Percentiles rank a stretch among this genome's conserved stretches.
phyloP scores from a whole-genome alignment of 345 rosid genomes.

The Pistacia atlantica region DNA sequence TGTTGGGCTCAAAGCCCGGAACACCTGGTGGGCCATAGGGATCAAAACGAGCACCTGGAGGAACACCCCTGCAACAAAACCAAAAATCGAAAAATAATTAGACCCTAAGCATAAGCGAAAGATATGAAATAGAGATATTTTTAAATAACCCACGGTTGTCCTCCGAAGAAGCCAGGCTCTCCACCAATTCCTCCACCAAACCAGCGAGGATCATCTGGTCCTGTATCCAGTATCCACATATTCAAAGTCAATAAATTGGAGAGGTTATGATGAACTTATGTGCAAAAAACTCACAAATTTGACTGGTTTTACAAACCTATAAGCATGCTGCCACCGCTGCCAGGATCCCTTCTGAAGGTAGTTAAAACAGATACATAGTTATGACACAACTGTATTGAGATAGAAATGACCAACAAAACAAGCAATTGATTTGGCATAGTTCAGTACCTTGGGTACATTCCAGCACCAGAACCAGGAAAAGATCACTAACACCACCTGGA shows the following conservation, averaged over 20 bases:
- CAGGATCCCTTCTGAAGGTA: slow-evolving; percentile 58
- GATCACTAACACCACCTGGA: slow-evolving; percentile 51
- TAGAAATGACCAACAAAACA: not conserved
- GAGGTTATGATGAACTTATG: not conserved
- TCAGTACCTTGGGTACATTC: slow-evolving; percentile 57
- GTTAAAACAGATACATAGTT: not conserved
- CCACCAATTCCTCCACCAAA: slow-evolving; percentile 47
- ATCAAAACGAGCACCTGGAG: slow-evolving; percentile 95
- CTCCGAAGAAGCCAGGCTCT: slow-evolving; percentile 44
- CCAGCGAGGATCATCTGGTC: slow-evolving; percentile 76
- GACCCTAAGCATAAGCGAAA: not conserved
- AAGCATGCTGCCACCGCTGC: slow-evolving; percentile 65
- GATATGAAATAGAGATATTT: slow-evolving; percentile 8
- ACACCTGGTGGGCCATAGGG: slow-evolving; percentile 86
- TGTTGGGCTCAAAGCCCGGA: slow-evolving; percentile 82
- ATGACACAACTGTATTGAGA: not conserved
- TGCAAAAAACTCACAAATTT: not conserved
- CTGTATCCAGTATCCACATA: slow-evolving; percentile 51
- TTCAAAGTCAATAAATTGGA: slow-evolving; percentile 6
- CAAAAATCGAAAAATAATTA: not conserved
- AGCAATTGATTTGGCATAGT: not conserved
- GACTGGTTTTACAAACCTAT: slow-evolving; percentile 50
- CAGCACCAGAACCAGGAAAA: slow-evolving; percentile 79
- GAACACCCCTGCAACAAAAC: slow-evolving; percentile 60
- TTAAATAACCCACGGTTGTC: slow-evolving; percentile 51